phyloP scores from a whole-genome alignment of 805 yeast genomes.

The Ogataea zsoltii region DNA sequence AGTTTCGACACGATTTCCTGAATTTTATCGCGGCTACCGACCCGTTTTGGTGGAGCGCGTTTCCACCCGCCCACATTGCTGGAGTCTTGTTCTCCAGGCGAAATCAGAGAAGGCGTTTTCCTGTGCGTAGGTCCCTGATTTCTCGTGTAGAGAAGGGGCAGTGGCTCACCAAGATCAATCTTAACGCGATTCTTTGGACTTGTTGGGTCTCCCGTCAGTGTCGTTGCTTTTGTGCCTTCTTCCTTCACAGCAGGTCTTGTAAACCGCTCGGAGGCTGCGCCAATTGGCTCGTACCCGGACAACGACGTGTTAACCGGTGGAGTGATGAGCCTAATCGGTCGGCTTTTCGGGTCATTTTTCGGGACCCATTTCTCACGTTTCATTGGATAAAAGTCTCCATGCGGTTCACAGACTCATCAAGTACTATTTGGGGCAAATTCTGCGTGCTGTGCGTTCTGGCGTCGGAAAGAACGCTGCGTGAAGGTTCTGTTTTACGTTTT shows the following conservation, averaged over 20 bases:
- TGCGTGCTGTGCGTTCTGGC: too few species aligned
- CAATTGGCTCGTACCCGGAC: neutral
- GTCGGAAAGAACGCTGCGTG: too few species aligned
- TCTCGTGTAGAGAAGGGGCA: constrained; percentile 25
- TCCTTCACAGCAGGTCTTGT: constrained; percentile 2
- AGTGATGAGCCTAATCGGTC: constrained; percentile 5
- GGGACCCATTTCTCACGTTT: constrained; percentile 14
- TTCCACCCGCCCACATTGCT: neutral
- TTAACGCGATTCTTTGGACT: constrained; percentile 5
- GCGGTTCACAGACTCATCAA: neutral
- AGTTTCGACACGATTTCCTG: constrained; percentile 1
- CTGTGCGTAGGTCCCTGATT: neutral
- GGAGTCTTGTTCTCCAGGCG: neutral
- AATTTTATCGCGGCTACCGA: neutral
- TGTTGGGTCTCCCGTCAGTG: neutral
- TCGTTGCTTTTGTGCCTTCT: constrained; percentile 11
- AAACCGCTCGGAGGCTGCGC: neutral
- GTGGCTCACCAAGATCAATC: constrained; percentile 27
- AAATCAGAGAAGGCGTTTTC: neutral
- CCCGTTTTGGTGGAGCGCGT: neutral
- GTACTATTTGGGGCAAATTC: too few species aligned
- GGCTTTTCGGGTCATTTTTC: neutral
- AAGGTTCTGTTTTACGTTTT: too few species aligned
- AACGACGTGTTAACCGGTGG: neutral
- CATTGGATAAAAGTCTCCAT: constrained; percentile 6